Conservation (phyloP, 345 rosid species). For the Hevea brasiliensis region DNA sequence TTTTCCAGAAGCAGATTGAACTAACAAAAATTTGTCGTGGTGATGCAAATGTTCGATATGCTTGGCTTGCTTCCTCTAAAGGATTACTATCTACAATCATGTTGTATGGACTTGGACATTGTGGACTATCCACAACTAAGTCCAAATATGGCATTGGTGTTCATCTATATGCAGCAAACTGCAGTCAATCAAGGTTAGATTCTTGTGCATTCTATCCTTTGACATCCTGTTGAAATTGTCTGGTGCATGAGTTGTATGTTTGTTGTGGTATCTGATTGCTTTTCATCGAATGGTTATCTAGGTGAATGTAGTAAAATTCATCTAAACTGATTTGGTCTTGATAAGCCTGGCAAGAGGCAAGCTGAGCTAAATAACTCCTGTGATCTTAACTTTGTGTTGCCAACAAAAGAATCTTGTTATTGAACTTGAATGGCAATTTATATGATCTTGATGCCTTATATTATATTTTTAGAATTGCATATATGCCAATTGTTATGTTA, state of each 20-base stretch:
- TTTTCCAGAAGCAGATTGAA: conserved; percentile 78
- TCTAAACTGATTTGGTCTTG: neutral
- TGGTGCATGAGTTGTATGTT: neutral
- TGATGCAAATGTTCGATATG: conserved; percentile 70
- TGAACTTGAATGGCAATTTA: neutral
- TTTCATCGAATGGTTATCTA: neutral
- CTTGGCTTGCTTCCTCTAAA: conserved; percentile 85
- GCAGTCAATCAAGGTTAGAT: conserved; percentile 61
- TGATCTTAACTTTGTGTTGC: neutral
- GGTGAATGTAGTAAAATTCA: neutral
- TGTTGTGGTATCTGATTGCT: neutral
- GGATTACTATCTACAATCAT: conserved; percentile 40
- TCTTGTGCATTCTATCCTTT: neutral
- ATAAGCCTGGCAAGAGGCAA: neutral
- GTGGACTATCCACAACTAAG: conserved; percentile 51
- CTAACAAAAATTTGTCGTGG: conserved; percentile 68
- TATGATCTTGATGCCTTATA: neutral
- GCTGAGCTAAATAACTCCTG: neutral
- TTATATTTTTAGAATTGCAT: too few species aligned
- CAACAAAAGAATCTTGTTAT: neutral
- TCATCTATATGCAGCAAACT: conserved; percentile 62
- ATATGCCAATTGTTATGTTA: too few species aligned
- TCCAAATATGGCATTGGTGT: conserved; percentile 70
- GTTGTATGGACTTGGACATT: conserved; percentile 68
- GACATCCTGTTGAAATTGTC: neutral